Evolutionary conservation across 2,329 filamentous ascomycete species (phyloP).

Genomic region (Aureobasidium sp.): DNA sequence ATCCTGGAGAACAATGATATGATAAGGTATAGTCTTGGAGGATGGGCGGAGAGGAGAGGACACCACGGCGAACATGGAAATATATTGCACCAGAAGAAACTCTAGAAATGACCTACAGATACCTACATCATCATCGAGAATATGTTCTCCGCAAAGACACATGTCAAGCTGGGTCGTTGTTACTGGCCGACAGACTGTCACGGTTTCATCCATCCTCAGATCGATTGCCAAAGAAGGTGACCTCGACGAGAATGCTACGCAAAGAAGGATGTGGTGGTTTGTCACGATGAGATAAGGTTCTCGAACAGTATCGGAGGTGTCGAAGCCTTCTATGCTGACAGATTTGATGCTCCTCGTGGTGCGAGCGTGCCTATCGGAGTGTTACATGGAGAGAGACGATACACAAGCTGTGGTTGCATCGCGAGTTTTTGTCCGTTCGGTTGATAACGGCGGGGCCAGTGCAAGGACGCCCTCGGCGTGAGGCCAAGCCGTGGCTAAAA

Average conservation of each 20-base stretch:
- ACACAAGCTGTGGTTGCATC: constrained; percentile 12
- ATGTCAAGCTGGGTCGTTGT: background rate
- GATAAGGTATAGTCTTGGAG: background rate
- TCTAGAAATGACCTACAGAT: background rate
- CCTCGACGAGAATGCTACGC: background rate
- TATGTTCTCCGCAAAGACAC: background rate
- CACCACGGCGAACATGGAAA: background rate
- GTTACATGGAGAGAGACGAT: constrained; percentile 1
- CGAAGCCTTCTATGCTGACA: background rate
- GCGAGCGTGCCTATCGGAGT: constrained; percentile 2
- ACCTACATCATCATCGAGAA: constrained; percentile 4
- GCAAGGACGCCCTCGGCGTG: background rate
- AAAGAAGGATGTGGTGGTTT: background rate
- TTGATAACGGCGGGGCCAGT: constrained; percentile 4
- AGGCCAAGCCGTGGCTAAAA: background rate
- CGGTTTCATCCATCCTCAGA: constrained; percentile 1
- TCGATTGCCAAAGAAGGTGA: background rate
- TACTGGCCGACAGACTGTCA: background rate
- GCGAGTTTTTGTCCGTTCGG: constrained; percentile 3
- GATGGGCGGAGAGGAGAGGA: background rate
- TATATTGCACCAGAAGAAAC: background rate
- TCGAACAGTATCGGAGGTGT: background rate
- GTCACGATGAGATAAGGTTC: constrained; percentile 7
- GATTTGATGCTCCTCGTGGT: background rate
- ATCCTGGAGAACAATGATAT: constrained; percentile 28